phyloP scores from a whole-genome alignment of 345 rosid genomes.

The Lagerstroemia speciosa region DNA sequence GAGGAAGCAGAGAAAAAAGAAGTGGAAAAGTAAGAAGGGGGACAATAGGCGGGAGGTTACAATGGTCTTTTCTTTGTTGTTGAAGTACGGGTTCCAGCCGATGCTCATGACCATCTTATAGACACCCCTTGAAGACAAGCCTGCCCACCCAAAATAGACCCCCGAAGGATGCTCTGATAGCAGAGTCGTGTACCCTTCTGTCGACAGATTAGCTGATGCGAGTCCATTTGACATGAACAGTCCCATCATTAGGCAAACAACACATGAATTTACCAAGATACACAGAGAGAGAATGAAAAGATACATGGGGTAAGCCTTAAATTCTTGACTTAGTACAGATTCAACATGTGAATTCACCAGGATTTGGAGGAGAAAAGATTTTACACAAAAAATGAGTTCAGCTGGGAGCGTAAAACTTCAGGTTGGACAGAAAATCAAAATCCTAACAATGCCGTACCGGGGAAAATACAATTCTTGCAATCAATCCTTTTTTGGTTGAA shows the following conservation, averaged over 20 bases:
- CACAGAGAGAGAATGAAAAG: background rate
- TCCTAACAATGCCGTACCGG: too few relatives aligned
- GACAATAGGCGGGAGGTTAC: conserved; percentile 32
- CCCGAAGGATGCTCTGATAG: conserved; percentile 77
- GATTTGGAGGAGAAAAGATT: too few relatives aligned
- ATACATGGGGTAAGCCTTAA: background rate
- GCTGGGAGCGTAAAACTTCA: too few relatives aligned
- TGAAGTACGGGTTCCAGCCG: conserved; percentile 90
- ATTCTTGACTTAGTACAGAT: background rate
- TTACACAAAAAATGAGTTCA: too few relatives aligned
- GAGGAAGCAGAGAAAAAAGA: background rate
- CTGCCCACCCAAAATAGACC: conserved; percentile 94
- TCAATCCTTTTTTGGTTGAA: too few relatives aligned
- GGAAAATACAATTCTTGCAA: too few relatives aligned
- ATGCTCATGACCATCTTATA: conserved; percentile 94
- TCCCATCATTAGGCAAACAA: background rate
- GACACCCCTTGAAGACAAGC: conserved; percentile 50
- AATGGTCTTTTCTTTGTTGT: conserved; percentile 77
- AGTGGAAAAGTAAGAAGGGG: background rate
- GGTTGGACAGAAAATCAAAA: too few relatives aligned
- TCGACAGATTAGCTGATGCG: conserved; percentile 72
- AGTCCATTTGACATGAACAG: background rate
- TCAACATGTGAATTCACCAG: too few relatives aligned
- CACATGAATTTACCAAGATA: background rate
- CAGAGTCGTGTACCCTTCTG: conserved; percentile 50